phyloP scores from a whole-genome alignment of 768 basidiomycete species.

The Plicaturopsis crispa region DNA sequence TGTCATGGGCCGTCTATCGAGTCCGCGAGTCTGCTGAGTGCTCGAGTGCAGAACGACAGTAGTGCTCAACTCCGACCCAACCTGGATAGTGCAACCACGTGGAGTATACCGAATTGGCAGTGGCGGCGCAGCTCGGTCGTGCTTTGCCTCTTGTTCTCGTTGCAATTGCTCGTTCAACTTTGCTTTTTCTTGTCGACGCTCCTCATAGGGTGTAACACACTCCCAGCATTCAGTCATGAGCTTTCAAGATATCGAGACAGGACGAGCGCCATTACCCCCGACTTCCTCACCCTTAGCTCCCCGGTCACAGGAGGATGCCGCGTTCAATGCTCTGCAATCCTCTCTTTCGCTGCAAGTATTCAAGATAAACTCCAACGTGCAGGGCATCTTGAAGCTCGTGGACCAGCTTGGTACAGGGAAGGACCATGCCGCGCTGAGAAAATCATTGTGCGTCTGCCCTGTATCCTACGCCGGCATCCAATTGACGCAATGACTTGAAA shows the following conservation, averaged over 20 bases:
- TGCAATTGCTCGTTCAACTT: too few species aligned
- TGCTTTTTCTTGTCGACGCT: too few species aligned
- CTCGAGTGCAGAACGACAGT: too few species aligned
- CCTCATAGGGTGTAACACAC: too few species aligned
- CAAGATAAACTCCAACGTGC: conserved; percentile 98
- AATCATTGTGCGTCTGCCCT: conserved; percentile 64
- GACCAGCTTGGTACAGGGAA: conserved; percentile 85
- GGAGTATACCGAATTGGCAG: too few species aligned
- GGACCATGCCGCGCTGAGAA: conserved; percentile 75
- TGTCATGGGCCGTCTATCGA: too few species aligned
- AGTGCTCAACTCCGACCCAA: too few species aligned
- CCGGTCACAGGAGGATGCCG: conserved; percentile 54
- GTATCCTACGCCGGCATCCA: background rate
- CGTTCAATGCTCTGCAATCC: conserved; percentile 69
- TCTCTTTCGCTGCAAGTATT: conserved; percentile 90
- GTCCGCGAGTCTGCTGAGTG: too few species aligned
- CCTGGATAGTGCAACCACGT: too few species aligned
- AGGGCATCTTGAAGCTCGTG: conserved; percentile 93
- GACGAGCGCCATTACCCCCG: conserved; percentile 23
- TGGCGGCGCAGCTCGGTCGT: too few species aligned
- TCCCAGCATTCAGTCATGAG: conserved; percentile 25
- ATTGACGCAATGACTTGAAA: conserved; percentile 18
- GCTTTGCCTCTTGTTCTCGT: too few species aligned
- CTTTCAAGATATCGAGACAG: conserved; percentile 44
- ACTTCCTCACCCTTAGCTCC: conserved; percentile 18